Evolutionary conservation across 2,329 filamentous ascomycete species (phyloP), one percentile per base, ranked within the genome.

Genomic region (Nannizziopsis arthrosporioides): DNA sequence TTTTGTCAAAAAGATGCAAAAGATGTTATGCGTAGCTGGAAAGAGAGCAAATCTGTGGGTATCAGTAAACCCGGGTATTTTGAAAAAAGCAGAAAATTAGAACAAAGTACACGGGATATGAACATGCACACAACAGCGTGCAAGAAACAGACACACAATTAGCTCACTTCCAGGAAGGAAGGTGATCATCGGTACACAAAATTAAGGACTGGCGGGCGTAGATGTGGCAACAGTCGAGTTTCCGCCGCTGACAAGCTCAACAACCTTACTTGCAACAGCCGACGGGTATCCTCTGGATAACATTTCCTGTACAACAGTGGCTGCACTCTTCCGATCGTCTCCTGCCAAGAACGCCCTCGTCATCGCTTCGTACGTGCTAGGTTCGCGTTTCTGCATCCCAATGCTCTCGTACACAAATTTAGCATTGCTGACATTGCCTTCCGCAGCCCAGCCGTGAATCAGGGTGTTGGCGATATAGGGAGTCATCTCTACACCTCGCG

Each of bases 311-410:
- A 94, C 89, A 11, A 94, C 83, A 9, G 62, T 68, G 68, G 87
- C 81, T 35, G 92, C 92, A 50, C 77, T 75, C 42, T 81, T 76
- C 31, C 85, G 81, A 62, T 93, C 80, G 62, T 93, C 86, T 2
- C 84, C 83, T 9, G 87, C 81, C 47, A 98, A 78, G 68, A 83
- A 95, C 0, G 92, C 92, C 40, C 92, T 78, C 4, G 89, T 94
- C 92, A 98, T 98, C 36, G 90, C 89, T 70, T 98, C 92, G 65
- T 98, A 98, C 3, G 92, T 98, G 72, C 88, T 95, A 2, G 92
- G 92, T 71, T 98, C 92, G 49, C 92, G 82, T 69, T 82, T 88
- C 47, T 81, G 77, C 22, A 79, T 76, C 7, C 81, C 78, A 2
- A 98, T 81, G n/a, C 77, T 74, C 51, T 84, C 76, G 63, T 94